These are phyloP conservation scores for Myriosclerotinia duriaeana DNA, from an alignment of 2,329 filamentous ascomycete genomes.

Conservation along the genomic window DNA sequence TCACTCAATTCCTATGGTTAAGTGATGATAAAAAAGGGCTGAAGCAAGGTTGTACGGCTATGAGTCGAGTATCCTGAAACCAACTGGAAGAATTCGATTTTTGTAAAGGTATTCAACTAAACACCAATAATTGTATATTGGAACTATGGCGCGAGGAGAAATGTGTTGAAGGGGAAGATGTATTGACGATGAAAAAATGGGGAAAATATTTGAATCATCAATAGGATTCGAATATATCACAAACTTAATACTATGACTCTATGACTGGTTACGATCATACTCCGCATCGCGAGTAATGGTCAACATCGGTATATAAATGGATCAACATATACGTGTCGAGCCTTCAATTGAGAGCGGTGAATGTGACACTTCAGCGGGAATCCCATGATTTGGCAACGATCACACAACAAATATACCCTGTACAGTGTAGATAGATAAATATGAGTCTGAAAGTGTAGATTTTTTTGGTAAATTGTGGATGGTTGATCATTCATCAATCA, in stretches of 20 bases:
- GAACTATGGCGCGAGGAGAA: conserved; percentile 13
- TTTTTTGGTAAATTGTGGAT: conserved; percentile 13
- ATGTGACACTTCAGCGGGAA: conserved; percentile 24
- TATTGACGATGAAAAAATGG: conserved; percentile 17
- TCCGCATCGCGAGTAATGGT: conserved; percentile 18
- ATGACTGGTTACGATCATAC: conserved; percentile 12
- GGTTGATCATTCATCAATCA: conserved; percentile 22
- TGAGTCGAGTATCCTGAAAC: conserved; percentile 20
- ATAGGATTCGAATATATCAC: conserved; percentile 19
- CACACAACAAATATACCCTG: conserved; percentile 22
- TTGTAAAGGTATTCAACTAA: conserved; percentile 11
- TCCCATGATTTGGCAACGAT: conserved; percentile 26
- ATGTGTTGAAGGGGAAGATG: conserved; percentile 2
- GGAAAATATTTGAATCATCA: conserved; percentile 7
- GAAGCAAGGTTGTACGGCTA: conserved; percentile 13
- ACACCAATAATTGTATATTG: conserved; percentile 21
- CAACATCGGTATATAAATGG: conserved; percentile 22
- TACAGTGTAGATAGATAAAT: background rate
- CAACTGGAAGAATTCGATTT: conserved; percentile 19
- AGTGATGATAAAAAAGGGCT: conserved; percentile 16
- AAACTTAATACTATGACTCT: conserved; percentile 20
- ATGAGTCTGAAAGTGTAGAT: conserved; percentile 11
- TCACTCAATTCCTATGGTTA: background rate
- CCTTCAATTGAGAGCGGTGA: conserved; percentile 20
- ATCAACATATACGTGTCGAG: conserved; percentile 25